These are phyloP conservation scores for Tylopilus sp. DNA, from an alignment of 768 basidiomycete species.

Conservation along the genomic window DNA sequence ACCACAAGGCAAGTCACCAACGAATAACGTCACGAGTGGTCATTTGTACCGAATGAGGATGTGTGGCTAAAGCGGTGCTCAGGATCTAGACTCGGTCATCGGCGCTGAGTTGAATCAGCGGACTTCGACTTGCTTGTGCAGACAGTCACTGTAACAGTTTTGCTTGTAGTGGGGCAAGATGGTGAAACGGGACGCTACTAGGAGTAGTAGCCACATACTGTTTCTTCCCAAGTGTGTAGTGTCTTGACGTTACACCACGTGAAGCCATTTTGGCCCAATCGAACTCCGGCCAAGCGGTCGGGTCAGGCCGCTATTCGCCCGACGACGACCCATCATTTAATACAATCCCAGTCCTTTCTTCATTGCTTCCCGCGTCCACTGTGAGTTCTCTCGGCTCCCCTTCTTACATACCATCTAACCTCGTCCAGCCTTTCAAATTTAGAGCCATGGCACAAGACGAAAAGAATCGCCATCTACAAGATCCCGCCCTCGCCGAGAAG, in stretches of 20 bases:
- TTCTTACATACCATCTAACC: neutral
- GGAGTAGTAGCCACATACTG: neutral
- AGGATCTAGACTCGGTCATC: neutral
- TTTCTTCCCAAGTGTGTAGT: neutral
- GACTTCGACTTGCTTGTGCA: no score
- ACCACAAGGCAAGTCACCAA: no score
- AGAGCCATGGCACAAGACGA: constrained; percentile 25
- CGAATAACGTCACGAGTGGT: neutral
- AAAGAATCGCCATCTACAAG: constrained; percentile 14
- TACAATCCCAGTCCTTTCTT: neutral
- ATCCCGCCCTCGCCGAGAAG: constrained; percentile 15
- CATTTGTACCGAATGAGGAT: neutral
- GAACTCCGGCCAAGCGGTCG: neutral
- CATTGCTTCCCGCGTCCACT: constrained; percentile 3
- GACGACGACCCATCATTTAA: neutral
- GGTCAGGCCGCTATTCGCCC: neutral
- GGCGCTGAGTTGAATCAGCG: no score
- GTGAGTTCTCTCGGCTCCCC: neutral
- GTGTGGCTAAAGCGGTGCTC: neutral
- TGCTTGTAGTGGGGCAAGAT: neutral
- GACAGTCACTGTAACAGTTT: neutral
- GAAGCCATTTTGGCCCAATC: neutral
- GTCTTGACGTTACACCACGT: neutral
- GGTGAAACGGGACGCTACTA: neutral
- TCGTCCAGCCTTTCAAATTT: neutral